Evolutionary conservation across 2,329 filamentous ascomycete genomes (phyloP).

Genomic region (Triangularia verruculosa): DNA sequence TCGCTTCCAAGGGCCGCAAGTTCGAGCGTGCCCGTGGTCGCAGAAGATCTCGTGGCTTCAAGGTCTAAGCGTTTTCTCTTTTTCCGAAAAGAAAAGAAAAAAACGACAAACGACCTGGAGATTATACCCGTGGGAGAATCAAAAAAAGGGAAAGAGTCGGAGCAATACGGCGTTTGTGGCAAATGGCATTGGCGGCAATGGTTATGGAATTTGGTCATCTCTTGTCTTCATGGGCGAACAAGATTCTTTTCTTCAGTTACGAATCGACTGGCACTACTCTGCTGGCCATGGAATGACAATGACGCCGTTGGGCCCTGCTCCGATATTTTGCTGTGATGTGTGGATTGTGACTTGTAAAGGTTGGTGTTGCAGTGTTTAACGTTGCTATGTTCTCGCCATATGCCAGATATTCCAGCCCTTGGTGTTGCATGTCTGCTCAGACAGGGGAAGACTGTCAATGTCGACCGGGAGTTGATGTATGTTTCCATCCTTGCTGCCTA

Average conservation of each 20-base stretch:
- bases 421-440: too few species aligned
- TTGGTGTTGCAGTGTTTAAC: background rate
- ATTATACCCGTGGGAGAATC: conserved; percentile 12
- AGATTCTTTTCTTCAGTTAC: conserved; percentile 26
- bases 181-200: conserved; percentile 16
- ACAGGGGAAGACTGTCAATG: too few species aligned
- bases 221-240: conserved; percentile 35
- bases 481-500: too few species aligned
- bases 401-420: background rate
- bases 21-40: conserved; percentile 99
- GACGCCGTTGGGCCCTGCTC: conserved; percentile 4
- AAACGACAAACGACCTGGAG: conserved; percentile 17
- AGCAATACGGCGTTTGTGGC: conserved; percentile 21
- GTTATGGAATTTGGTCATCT: conserved; percentile 24
- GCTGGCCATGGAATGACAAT: conserved; percentile 10
- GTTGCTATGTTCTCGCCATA: background rate
- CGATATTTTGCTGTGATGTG: background rate
- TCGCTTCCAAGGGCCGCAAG: conserved; percentile 99
- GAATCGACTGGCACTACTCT: conserved; percentile 21
- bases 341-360: background rate
- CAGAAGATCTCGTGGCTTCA: conserved; percentile 98
- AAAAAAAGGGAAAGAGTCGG: conserved; percentile 14
- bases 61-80: conserved; percentile 78
- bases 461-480: too few species aligned
- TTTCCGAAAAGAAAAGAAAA: conserved; percentile 9